These are phyloP conservation scores for Candida labiduridarum DNA, from an alignment of 1,139 yeast genomes.

Conservation along the genomic window DNA sequence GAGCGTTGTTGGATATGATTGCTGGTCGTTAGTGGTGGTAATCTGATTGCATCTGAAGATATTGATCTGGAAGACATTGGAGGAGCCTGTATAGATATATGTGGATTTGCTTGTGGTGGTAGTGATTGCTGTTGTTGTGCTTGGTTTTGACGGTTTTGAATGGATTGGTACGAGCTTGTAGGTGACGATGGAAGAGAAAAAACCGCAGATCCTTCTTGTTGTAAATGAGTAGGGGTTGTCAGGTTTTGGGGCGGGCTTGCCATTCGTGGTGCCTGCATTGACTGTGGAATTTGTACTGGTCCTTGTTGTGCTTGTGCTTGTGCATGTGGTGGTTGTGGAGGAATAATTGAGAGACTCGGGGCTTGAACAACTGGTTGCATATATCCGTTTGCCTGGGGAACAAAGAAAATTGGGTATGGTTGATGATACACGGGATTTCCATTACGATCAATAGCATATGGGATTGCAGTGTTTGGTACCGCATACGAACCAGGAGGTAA, in stretches of 20 bases:
- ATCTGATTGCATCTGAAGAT: constrained; percentile 16
- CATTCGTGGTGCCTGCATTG: constrained; percentile 14
- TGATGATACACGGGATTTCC: constrained; percentile 39
- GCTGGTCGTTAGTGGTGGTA: constrained; percentile 10
- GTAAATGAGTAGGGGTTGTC: constrained; percentile 13
- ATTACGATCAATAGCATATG: constrained; percentile 36
- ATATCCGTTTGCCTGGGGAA: constrained; percentile 24
- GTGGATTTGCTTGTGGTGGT: constrained; percentile 6
- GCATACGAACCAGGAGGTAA: constrained; percentile 8
- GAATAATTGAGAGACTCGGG: constrained; percentile 6
- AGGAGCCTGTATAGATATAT: constrained; percentile 5
- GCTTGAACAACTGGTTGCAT: constrained; percentile 15
- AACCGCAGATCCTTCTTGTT: constrained; percentile 27
- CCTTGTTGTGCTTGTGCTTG: constrained; percentile 13
- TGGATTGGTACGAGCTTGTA: constrained; percentile 15
- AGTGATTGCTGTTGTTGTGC: constrained; percentile 7
- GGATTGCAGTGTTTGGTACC: constrained; percentile 21
- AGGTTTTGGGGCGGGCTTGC: constrained; percentile 11
- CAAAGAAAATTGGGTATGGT: constrained; percentile 39
- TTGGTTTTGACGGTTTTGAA: constrained; percentile 11
- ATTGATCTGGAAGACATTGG: constrained; percentile 10
- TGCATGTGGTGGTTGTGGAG: constrained; percentile 15
- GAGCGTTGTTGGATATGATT: constrained; percentile 11
- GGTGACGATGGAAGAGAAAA: constrained; percentile 33
- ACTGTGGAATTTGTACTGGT: constrained; percentile 10